These are phyloP conservation scores for Arabidopsis hybrid DNA, from an alignment of 441 rosid species.

Conservation along the genomic window DNA sequence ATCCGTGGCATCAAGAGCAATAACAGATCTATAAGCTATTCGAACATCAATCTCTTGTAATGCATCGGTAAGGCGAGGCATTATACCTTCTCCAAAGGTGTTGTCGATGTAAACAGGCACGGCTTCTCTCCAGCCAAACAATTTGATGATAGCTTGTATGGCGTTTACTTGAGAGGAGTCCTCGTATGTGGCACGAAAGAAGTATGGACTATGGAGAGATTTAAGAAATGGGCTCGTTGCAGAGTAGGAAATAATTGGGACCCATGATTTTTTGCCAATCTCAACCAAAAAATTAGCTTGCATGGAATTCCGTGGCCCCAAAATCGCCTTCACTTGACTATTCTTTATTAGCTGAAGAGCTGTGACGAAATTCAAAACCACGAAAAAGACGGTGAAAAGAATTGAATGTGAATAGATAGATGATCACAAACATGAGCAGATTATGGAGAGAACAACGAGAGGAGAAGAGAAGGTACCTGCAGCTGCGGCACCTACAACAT, in stretches of 20 bases:
- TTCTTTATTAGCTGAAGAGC: slow-evolving; percentile 65
- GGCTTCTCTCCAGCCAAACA: slow-evolving; percentile 66
- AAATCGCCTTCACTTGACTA: slow-evolving; percentile 61
- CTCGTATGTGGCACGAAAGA: slow-evolving; percentile 52
- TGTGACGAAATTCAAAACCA: slow-evolving; percentile 40
- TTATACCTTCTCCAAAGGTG: slow-evolving; percentile 54
- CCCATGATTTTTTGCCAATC: slow-evolving; percentile 55
- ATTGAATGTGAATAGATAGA: too few relatives aligned
- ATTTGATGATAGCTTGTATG: slow-evolving; percentile 53
- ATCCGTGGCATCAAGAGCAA: slow-evolving; percentile 49
- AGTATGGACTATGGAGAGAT: slow-evolving; percentile 54
- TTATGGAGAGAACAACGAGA: too few relatives aligned
- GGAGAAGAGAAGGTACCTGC: slow-evolving; percentile 43
- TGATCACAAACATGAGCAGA: too few relatives aligned
- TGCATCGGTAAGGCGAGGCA: slow-evolving; percentile 58
- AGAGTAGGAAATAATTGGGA: slow-evolving; percentile 68
- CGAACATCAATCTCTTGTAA: slow-evolving; percentile 50
- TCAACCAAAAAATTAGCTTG: slow-evolving; percentile 58
- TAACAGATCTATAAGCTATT: slow-evolving; percentile 53
- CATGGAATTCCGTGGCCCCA: slow-evolving; percentile 61
- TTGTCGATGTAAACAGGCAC: slow-evolving; percentile 59
- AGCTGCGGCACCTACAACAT: slow-evolving; percentile 59
- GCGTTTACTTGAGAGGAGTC: slow-evolving; percentile 58
- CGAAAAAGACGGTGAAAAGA: too few relatives aligned
- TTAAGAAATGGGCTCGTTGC: slow-evolving; percentile 63